phyloP scores from a whole-genome alignment of 768 basidiomycete genomes.

The Tephrocybe sp. region DNA sequence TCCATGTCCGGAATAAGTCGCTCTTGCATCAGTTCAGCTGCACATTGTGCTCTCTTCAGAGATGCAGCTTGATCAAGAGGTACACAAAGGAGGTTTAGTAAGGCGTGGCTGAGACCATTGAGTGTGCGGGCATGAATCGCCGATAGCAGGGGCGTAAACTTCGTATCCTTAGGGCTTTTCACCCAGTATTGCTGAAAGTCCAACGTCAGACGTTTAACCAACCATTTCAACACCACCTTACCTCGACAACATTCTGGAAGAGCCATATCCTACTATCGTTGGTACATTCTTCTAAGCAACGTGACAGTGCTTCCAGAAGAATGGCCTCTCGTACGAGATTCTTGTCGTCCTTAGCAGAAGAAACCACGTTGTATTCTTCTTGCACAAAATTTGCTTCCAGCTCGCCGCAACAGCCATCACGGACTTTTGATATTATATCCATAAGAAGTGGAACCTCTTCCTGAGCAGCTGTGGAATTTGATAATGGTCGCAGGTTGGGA shows the following conservation, averaged over 20 bases:
- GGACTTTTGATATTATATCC: conserved; percentile 45
- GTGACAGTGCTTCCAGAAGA: conserved; percentile 47
- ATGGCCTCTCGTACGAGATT: conserved; percentile 34
- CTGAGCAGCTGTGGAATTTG: conserved; percentile 13
- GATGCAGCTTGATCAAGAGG: conserved; percentile 18
- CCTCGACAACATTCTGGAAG: conserved; percentile 50
- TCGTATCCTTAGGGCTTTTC: conserved; percentile 24
- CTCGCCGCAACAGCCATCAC: conserved; percentile 47
- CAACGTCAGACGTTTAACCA: neutral
- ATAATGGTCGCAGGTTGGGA: conserved; percentile 32
- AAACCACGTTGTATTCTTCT: conserved; percentile 47
- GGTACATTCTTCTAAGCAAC: conserved; percentile 51
- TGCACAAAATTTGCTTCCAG: conserved; percentile 46
- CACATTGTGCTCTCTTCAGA: conserved; percentile 25
- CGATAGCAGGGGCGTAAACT: conserved; percentile 44
- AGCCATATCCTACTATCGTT: conserved; percentile 49
- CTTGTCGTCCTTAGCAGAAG: conserved; percentile 36
- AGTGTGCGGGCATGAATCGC: conserved; percentile 51
- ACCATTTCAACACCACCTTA: conserved; percentile 23
- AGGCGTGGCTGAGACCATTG: conserved; percentile 28
- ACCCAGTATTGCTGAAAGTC: conserved; percentile 52
- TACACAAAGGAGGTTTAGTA: conserved; percentile 18
- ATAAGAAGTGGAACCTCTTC: conserved; percentile 36
- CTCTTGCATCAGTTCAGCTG: conserved; percentile 39
- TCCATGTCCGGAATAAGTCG: conserved; percentile 52